Evolutionary conservation across 116 monocot genomes (phyloP).

Genomic region (Trichopus zeylanicus): DNA sequence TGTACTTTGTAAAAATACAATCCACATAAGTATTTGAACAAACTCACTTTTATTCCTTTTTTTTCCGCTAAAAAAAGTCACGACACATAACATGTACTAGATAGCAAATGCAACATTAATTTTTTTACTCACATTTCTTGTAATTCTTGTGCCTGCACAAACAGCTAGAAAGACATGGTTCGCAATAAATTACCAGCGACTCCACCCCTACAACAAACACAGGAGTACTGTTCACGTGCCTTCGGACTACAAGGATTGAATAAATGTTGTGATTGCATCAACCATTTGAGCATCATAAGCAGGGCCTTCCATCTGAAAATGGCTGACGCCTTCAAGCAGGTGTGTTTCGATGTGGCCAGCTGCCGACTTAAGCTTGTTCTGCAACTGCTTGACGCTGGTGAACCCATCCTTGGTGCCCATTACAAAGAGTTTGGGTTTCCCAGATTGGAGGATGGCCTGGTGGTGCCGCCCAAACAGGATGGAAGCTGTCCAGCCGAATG

Average conservation of each 20-base stretch:
- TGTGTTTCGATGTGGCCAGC: slow-evolving; percentile 58
- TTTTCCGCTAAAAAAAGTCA: no score
- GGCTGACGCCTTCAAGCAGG: slow-evolving; percentile 71
- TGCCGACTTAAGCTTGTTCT: slow-evolving; percentile 70
- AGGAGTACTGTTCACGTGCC: background rate
- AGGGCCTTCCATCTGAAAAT: slow-evolving; percentile 98
- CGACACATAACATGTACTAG: no score
- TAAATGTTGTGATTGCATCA: slow-evolving; percentile 37
- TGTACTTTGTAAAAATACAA: no score
- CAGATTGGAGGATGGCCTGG: slow-evolving; percentile 44
- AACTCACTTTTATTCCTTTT: no score
- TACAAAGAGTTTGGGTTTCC: slow-evolving; percentile 74
- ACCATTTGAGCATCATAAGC: slow-evolving; percentile 75
- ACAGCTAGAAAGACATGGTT: no score
- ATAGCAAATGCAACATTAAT: no score
- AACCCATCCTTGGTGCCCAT: slow-evolving; percentile 94
- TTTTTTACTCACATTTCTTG: no score
- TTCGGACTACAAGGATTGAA: slow-evolving; percentile 32
- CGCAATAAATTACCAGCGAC: no score
- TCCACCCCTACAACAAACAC: no score
- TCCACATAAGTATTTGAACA: no score
- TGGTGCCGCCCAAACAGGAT: slow-evolving; percentile 85
- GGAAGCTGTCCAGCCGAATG: slow-evolving; percentile 78
- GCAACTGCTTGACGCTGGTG: slow-evolving; percentile 81
- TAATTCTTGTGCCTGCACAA: no score